Evolutionary conservation across 768 basidiomycete species (phyloP), one percentile per base, ranked within the genome.

Genomic region (Brasilioporus rufonigricans): DNA sequence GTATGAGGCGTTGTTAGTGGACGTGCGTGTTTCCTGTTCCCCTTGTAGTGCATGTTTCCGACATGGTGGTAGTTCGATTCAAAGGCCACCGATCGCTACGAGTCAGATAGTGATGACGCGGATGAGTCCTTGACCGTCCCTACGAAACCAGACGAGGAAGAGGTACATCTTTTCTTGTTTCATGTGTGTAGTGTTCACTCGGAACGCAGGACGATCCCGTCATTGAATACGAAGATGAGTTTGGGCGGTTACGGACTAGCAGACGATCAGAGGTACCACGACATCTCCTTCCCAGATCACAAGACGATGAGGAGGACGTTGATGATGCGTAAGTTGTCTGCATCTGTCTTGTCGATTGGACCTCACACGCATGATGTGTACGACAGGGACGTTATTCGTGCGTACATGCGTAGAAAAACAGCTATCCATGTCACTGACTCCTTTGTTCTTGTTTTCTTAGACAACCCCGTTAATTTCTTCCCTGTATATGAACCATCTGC

Each of bases 191-290:
- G 6, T 29, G 6, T 36, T 68, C 2, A 57, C 50, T 44, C 26
- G 45, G 26, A 51, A 10, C 14, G 2, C 48, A 90, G 84, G 78
- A 84, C 52, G 91, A 93, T 61, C 89, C 90, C 12, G 73, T 92
- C 29, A 77, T 93, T 6, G 92, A 93, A 67, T 93, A 92, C 55
- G 84, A 87, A 65, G 92, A 94, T 59, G 92, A 93, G 64, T 91
- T 91, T 65, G 91, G 91, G 33, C 83, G 92, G n/a, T 61, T 82
- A 36, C 76, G 90, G 55, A 88, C 80, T 1, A 82, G 80, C 18
- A 79, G 77, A 48, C 80, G 80, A 11, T 93, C 91, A 13, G 89
- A 93, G 63, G 80, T 93, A 1, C 91, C 92, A 38, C 79, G 89
- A 33, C 73, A 88, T 55, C 72, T 90, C 10, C 65, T 82, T 6